Evolutionary conservation across 441 rosid genomes (phyloP), one percentile per base, ranked within the genome.

Genomic region (Erodium texanum): DNA sequence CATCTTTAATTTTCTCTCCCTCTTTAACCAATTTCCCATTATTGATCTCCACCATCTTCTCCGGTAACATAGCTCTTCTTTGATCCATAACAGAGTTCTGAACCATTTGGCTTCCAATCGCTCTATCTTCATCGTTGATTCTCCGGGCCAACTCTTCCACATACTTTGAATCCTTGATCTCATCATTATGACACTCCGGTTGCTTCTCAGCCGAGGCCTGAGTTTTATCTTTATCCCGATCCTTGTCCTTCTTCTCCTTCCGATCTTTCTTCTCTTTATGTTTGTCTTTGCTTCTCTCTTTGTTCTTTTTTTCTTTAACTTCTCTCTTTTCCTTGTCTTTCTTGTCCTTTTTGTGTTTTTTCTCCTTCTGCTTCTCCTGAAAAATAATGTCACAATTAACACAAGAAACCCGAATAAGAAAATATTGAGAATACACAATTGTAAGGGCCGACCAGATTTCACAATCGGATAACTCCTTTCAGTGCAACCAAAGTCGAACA

Each of bases 281-380:
- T 67, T 84, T 88, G 66, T 79, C 86, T 79, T 80, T 85, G 19
- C 66, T 80, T 73, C 80, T 78, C 70, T 80, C 89, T 76, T 82
- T 86, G 63, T 83, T 86, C 70, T 69, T 82, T 68, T 74, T 82
- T 67, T 83, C 88, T 70, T 82, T 81, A 65, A 78, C 82, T 73
- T 80, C 82, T 62, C 68, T 83, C 79, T 81, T 83, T 64, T 80
- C 87, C 69, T 72, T 84, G 68, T 80, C 84, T 64, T 73, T 81
- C 77, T 77, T 86, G 48, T 86, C 89, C 71, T 82, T 88, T 64
- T 84, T 86, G 67, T 76, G 80, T 45, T 71, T 86, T 82, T 83
- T 84, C 75, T 88, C 90, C 78, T 80, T 86, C 63, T 59, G 72
- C 65, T 81, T 88, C 81, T 82, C 91, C 91, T 88, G 83, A 66